Evolutionary conservation across 2,329 filamentous ascomycete species (phyloP).

Genomic region (Thermothelomyces thermophilus): DNA sequence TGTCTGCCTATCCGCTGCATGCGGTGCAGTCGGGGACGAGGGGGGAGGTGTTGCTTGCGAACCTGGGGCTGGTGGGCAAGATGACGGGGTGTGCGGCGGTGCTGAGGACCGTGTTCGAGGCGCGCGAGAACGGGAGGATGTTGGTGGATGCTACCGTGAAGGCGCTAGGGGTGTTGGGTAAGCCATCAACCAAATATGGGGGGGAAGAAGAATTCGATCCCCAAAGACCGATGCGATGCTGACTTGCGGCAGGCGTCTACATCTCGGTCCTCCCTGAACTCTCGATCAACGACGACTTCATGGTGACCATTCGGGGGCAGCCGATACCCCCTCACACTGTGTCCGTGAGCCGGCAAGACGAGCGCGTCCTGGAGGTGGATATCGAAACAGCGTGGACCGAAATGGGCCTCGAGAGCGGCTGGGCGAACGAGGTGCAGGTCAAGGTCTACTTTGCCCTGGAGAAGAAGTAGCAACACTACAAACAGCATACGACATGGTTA

Average conservation of each 20-base stretch:
- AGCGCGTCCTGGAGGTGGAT: conserved; percentile 68
- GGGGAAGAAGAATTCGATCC: too few species aligned
- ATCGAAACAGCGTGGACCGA: conserved; percentile 70
- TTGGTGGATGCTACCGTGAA: conserved; percentile 66
- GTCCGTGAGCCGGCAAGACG: conserved; percentile 43
- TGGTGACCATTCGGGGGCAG: conserved; percentile 66
- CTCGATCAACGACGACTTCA: conserved; percentile 57
- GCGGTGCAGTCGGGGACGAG: conserved; percentile 43
- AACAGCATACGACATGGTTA: not conserved
- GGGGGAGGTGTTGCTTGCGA: conserved; percentile 50
- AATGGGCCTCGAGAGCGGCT: conserved; percentile 61
- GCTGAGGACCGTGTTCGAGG: conserved; percentile 51
- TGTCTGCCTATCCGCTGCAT: conserved; percentile 64
- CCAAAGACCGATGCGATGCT: too few species aligned
- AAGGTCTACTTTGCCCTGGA: conserved; percentile 51
- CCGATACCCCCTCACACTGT: conserved; percentile 64
- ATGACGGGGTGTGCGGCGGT: conserved; percentile 86
- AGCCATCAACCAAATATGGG: too few species aligned
- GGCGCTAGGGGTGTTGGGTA: conserved; percentile 37
- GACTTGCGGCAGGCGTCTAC: conserved; percentile 55
- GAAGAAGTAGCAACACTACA: not conserved
- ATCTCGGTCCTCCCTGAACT: conserved; percentile 61
- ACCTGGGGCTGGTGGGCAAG: conserved; percentile 74
- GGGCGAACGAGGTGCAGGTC: conserved; percentile 73
- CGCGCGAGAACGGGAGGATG: conserved; percentile 53